Percentiles rank a stretch among this genome's conserved stretches.
Conservation (phyloP, 75 land plant species). For the Cryptomeria japonica region DNA sequence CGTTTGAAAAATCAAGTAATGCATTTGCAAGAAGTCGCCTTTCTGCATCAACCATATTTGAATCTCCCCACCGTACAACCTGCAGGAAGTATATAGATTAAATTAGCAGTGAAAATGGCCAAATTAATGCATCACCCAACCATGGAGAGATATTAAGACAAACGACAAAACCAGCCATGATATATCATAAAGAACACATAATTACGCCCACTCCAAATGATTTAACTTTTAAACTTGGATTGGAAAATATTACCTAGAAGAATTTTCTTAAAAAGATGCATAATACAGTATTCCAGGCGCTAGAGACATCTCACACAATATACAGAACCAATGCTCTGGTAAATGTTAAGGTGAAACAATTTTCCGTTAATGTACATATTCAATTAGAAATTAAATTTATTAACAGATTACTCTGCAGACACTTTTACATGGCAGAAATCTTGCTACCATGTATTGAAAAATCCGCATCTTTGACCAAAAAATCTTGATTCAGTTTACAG, state of each 20-base stretch:
- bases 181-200: background rate
- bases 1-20: constrained; percentile 63
- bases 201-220: background rate
- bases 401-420: background rate
- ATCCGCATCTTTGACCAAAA: background rate
- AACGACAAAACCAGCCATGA: background rate
- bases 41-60: constrained; percentile 77
- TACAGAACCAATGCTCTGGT: too few relatives aligned
- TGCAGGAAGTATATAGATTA: constrained; percentile 5
- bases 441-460: background rate
- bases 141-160: background rate
- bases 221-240: too few relatives aligned
- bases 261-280: too few relatives aligned
- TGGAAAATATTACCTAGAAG: too few relatives aligned
- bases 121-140: background rate
- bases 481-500: background rate
- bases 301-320: too few relatives aligned
- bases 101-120: background rate
- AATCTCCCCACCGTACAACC: constrained; percentile 59
- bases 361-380: background rate
- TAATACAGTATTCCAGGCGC: too few relatives aligned
- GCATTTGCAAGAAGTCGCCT: constrained; percentile 75
- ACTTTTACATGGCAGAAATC: background rate
- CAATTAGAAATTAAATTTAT: background rate
- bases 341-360: background rate